Base-by-base conservation (phyloP, 371 early-diverging fungal genomes). In the Mucor velutinosus region DNA sequence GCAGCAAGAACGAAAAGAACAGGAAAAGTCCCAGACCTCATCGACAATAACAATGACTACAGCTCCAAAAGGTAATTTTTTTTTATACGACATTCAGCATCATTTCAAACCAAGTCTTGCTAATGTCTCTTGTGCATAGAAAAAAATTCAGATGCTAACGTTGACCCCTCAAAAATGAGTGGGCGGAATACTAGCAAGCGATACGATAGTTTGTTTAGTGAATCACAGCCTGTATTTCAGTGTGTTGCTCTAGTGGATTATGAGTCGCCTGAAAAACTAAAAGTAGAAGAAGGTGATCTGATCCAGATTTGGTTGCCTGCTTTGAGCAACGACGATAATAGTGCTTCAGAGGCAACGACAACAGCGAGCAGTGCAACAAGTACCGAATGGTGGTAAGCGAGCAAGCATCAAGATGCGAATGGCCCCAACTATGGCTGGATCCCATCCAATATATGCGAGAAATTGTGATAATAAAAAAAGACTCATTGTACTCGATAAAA, bases 361-460 rank as follows among this genome's bases (percentile, higher is more conserved):
- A 56, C 32, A 30, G n/a, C 56, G 4, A 56, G 53, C 12, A 37
- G 32, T 27, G 30, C 57, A 7, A 33, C 56, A 62, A 55, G 29
- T 14, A 51, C 57, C 8, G 66, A 70, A 39, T 70, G 71, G 71
- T 70, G 71, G 71, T 70, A 70, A 53, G 71, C 61, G 1, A 67
- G 61, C 21, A 32, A 56, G n/a, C 29, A 56, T 21, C 19, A 27
- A 6, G 51, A 19, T 29, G 4, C 1, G 1, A 56, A 27, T 41
- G 57, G 35, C 4, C 39, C 60, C 27, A 30, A 55, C 3, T 67
- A 53, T 32, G 67, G 67, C 4, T 67, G 67, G 67, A 29, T 67
- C 7, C 67, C 67, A 19, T 67, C 67, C 12, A 41, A 27, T 25
- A 55, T 60, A 11, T 67, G 67, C 27, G 55, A 61, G 32, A 61